These are phyloP conservation scores for Pyrenula aspistea DNA, from an alignment of 495 filamentous ascomycete species.

Conservation along the genomic window DNA sequence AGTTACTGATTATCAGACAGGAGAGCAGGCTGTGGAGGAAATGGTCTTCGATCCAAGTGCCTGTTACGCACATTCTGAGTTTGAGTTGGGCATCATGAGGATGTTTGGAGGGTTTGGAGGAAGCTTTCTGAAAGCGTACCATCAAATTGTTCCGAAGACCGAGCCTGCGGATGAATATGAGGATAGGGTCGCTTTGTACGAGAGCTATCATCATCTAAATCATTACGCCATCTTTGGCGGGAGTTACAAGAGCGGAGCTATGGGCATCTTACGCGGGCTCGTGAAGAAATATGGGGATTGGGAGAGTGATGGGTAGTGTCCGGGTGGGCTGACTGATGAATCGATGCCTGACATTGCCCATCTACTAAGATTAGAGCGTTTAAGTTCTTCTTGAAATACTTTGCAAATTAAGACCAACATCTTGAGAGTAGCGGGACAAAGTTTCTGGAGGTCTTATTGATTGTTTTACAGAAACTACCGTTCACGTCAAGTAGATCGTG, in stretches of 20 bases:
- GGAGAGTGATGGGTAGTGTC: no score
- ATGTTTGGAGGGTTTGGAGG: constrained; percentile 89
- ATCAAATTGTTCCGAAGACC: constrained; percentile 58
- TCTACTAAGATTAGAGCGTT: no score
- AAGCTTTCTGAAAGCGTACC: constrained; percentile 65
- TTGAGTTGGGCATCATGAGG: constrained; percentile 86
- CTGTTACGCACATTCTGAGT: constrained; percentile 80
- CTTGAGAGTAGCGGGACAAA: no score
- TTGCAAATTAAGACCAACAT: no score
- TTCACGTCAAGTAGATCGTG: no score
- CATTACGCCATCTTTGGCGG: constrained; percentile 77
- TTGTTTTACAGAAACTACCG: no score
- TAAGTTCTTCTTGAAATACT: no score
- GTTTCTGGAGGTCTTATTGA: no score
- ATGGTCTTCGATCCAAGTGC: constrained; percentile 74
- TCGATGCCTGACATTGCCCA: no score
- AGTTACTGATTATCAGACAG: constrained; percentile 9
- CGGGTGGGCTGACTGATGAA: no score
- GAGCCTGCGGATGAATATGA: constrained; percentile 78
- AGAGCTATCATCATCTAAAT: constrained; percentile 87
- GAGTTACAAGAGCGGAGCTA: constrained; percentile 59
- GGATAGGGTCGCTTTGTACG: constrained; percentile 68
- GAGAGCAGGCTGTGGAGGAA: constrained; percentile 48
- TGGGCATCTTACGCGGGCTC: constrained; percentile 63
- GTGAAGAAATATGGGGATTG: constrained; percentile 62